These are phyloP conservation scores for Jasminum sambac DNA, from an alignment of 257 asterid genomes.

Conservation along the genomic window DNA sequence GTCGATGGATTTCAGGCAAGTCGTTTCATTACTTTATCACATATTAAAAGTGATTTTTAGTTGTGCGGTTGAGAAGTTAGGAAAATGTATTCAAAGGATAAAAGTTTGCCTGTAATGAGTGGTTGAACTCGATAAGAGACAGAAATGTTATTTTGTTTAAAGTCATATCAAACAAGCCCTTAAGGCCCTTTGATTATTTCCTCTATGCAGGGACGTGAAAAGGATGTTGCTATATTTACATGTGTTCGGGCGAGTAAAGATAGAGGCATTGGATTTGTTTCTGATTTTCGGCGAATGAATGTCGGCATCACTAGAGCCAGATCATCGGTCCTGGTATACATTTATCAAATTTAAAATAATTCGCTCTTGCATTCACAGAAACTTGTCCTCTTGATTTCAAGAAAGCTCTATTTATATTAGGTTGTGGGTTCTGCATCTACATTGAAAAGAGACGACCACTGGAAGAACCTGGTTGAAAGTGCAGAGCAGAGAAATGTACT, in stretches of 20 bases:
- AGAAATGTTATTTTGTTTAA: not conserved
- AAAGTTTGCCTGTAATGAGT: too few relatives aligned
- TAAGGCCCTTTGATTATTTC: slow-evolving; percentile 12
- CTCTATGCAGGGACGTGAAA: slow-evolving; percentile 83
- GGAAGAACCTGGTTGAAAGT: slow-evolving; percentile 79
- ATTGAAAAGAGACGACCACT: slow-evolving; percentile 69
- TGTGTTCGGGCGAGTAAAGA: slow-evolving; percentile 83
- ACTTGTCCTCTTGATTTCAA: not conserved
- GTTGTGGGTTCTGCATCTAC: slow-evolving; percentile 97
- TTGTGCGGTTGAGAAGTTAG: too few relatives aligned
- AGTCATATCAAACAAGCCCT: not conserved
- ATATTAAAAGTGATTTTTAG: not conserved
- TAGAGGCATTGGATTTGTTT: slow-evolving; percentile 79
- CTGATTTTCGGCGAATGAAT: slow-evolving; percentile 95
- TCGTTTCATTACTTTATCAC: slow-evolving; percentile 13
- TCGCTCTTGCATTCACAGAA: not conserved
- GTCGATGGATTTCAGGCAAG: slow-evolving; percentile 96
- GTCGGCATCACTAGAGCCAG: slow-evolving; percentile 97
- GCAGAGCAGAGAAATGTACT: slow-evolving; percentile 73
- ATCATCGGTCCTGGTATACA: slow-evolving; percentile 87
- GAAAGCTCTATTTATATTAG: slow-evolving; percentile 35
- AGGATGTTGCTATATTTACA: slow-evolving; percentile 92
- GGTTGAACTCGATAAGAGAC: too few relatives aligned
- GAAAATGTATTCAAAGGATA: too few relatives aligned
- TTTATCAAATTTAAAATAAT: slow-evolving; percentile 7